phyloP scores from a whole-genome alignment of 305 asterid species.

The Withania somnifera region DNA sequence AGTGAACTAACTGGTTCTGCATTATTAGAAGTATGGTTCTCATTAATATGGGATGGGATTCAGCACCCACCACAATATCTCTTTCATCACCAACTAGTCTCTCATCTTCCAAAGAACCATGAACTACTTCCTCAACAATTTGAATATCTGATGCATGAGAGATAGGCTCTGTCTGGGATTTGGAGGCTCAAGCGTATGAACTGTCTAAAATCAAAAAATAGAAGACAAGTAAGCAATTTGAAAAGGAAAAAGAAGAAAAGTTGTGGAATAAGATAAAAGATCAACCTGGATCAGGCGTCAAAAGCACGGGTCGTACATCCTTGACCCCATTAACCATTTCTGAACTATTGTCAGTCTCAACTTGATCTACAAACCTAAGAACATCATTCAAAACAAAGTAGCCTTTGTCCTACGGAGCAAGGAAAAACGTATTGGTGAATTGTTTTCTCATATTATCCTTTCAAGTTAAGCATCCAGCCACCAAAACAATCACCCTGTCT shows the following conservation, averaged over 20 bases:
- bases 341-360: conserved; percentile 19
- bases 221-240: neutral
- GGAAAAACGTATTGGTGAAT: conserved; percentile 67
- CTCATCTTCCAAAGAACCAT: conserved; percentile 37
- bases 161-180: conserved; percentile 23
- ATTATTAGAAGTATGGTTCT: neutral
- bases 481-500: conserved; percentile 63
- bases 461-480: conserved; percentile 73
- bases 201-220: conserved; percentile 35
- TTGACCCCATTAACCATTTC: conserved; percentile 20
- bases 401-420: conserved; percentile 85
- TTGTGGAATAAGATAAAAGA: neutral
- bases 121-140: conserved; percentile 30
- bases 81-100: conserved; percentile 26
- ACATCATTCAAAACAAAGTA: conserved; percentile 66
- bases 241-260: neutral
- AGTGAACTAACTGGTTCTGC: neutral
- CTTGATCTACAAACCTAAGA: conserved; percentile 46
- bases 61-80: conserved; percentile 5
- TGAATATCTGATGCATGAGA: conserved; percentile 32
- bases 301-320: conserved; percentile 17
- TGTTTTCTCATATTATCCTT: conserved; percentile 44
- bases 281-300: conserved; percentile 45
- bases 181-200: conserved; percentile 35
- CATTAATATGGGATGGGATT: neutral